A percentile compares a stretch with the other conserved stretches of the same genome.
Evolutionary conservation across 2,329 filamentous ascomycete genomes (phyloP).

Genomic region (Ophiognomonia clavigignenti-juglandacearum): DNA sequence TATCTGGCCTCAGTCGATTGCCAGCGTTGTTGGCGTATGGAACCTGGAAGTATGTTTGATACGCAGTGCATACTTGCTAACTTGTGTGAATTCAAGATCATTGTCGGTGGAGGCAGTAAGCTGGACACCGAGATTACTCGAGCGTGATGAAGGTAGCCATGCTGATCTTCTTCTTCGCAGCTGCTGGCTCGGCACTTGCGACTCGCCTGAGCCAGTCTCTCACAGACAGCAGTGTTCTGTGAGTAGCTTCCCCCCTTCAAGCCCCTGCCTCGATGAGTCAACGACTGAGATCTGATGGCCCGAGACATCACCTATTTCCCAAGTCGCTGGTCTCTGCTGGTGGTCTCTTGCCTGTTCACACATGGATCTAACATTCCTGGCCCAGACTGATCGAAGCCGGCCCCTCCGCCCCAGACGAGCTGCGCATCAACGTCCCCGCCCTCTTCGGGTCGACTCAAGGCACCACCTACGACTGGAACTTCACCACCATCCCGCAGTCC

Average conservation of each 20-base stretch:
- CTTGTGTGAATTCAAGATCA: too few relatives aligned
- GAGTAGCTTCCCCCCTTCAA: not conserved
- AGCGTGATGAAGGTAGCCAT: not conserved
- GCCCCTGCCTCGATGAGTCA: not conserved
- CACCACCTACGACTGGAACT: conserved; percentile 34
- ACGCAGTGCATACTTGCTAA: too few relatives aligned
- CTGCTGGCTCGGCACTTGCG: conserved; percentile 23
- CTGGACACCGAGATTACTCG: not conserved
- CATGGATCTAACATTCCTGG: not conserved
- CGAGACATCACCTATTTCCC: too few relatives aligned
- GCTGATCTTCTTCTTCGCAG: not conserved
- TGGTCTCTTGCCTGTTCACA: not conserved
- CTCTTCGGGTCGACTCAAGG: conserved; percentile 22
- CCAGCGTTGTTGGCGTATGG: too few relatives aligned
- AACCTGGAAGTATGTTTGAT: too few relatives aligned
- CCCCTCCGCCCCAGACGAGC: conserved; percentile 20
- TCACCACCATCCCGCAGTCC: conserved; percentile 33
- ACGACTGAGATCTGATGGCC: too few relatives aligned
- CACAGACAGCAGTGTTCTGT: conserved; percentile 21
- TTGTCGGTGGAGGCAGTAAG: conserved; percentile 9
- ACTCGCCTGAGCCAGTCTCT: conserved; percentile 21
- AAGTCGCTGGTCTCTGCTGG: not conserved
- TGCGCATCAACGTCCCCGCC: conserved; percentile 24
- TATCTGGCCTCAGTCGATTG: too few relatives aligned
- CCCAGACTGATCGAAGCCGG: conserved; percentile 26